These are phyloP conservation scores for Amanita inopinata DNA, from an alignment of 768 basidiomycete genomes.

Conservation along the genomic window DNA sequence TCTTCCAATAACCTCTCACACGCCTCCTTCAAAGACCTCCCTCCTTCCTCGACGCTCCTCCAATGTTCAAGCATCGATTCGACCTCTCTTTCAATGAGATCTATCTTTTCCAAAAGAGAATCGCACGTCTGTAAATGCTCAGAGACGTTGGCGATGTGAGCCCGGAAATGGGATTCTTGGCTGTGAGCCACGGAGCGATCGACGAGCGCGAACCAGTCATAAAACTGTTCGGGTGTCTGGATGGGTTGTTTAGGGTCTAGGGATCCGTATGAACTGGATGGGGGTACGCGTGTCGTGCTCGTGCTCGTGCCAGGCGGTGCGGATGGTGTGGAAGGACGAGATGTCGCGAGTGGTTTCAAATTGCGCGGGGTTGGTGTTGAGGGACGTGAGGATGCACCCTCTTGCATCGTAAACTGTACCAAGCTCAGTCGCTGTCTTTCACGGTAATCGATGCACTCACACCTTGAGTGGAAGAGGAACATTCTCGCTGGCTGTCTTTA, in stretches of 20 bases:
- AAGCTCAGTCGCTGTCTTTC: constrained; percentile 7
- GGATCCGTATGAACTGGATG: constrained; percentile 20
- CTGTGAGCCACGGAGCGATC: constrained; percentile 87
- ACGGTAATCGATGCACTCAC: constrained; percentile 9
- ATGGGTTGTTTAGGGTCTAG: constrained; percentile 73
- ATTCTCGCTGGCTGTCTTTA: constrained; percentile 55
- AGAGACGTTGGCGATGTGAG: constrained; percentile 68
- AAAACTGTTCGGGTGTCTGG: constrained; percentile 90
- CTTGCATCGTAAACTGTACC: constrained; percentile 22
- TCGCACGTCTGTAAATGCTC: constrained; percentile 76
- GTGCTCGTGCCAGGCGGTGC: constrained; percentile 38
- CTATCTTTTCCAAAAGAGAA: constrained; percentile 56
- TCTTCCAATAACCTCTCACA: constrained; percentile 87
- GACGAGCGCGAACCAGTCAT: constrained; percentile 90
- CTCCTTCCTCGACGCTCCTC: constrained; percentile 87
- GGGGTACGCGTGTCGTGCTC: constrained; percentile 1
- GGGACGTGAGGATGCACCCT: constrained; percentile 26
- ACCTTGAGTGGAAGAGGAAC: constrained; percentile 73
- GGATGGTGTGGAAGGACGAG: constrained; percentile 10
- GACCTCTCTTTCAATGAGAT: constrained; percentile 66
- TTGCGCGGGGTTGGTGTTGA: constrained; percentile 19
- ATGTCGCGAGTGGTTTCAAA: constrained; percentile 11
- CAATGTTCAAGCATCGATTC: constrained; percentile 78
- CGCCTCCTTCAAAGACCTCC: constrained; percentile 81
- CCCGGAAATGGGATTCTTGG: constrained; percentile 88